phyloP scores from a whole-genome alignment of 495 filamentous ascomycete species.

The Xylaria curta region DNA sequence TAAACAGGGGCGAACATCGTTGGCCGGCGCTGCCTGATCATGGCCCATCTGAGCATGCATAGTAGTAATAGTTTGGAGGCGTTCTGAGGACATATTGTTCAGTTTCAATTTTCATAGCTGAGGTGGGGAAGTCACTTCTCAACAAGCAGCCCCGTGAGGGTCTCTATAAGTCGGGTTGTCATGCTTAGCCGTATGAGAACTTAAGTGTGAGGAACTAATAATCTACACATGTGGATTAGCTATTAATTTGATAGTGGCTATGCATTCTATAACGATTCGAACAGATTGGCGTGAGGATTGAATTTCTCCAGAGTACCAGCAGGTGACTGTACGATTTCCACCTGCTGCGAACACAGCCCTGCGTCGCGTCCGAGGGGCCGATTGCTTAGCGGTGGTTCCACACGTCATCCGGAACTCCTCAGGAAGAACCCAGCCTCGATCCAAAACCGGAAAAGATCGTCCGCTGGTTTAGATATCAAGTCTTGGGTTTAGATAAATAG shows the following conservation, averaged over 20 bases:
- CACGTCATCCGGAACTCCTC: not conserved
- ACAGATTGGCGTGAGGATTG: too few species aligned
- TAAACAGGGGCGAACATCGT: not conserved
- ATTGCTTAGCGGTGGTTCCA: not conserved
- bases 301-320: too few species aligned
- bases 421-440: not conserved
- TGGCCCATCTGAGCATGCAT: not conserved
- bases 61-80: not conserved
- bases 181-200: too few species aligned
- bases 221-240: not conserved
- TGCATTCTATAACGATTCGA: not conserved
- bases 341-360: not conserved
- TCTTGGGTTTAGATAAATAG: not conserved
- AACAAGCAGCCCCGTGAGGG: not conserved
- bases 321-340: too few species aligned
- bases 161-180: too few species aligned
- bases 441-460: conserved; percentile 2
- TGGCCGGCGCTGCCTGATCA: not conserved
- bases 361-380: not conserved
- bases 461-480: not conserved
- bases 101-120: not conserved
- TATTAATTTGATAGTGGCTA: not conserved
- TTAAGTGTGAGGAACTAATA: too few species aligned
- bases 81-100: not conserved
- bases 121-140: not conserved